Base-by-base conservation (phyloP, 208 protist species). In the Acanthamoeba triangularis region DNA sequence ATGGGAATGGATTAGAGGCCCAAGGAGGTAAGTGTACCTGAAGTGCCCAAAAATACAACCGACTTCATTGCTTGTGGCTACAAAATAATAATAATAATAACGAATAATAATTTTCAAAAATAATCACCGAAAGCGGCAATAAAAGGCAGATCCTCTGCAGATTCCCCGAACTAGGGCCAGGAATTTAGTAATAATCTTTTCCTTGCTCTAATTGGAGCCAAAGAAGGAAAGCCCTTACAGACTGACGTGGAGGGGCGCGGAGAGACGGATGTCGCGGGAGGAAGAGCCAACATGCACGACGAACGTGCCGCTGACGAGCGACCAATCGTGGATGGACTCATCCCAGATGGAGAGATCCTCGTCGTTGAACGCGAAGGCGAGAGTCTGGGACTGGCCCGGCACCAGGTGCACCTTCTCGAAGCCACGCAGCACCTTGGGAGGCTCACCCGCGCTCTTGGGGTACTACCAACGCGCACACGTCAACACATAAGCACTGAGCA, bases 391-490 rank as follows among this genome's bases (percentile, higher is more conserved):
- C 47, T 94, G 82, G 49, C 84, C 93, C 28, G 95, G 76, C 30
- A 25, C 6, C 87, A 97, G 49, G 35, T 54, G 41, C 30, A 97
- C 93, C 84, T 96, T 96, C 61, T 96, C 30, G 96, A 97, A 97
- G 54, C 96, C 94, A 35, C 91, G 72, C 28, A 87, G 74, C 56
- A 97, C 67, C 72, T 78, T 94, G 41, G 96, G 96, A 5, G 96
- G 96, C 67, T 97, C 96, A n/a, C 94, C 93, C 14, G 90, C 96
- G 41, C 25, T n/a, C 4, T 47, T 11, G 25, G 91, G 96, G 91
- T 96, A 97, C 54, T 61, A 28, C 28, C 7, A 4, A 16, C 56
- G 20, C 20, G 56, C 56, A 61, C 56, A 61, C 13, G 56, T n/a
- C n/a, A n/a, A n/a, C n/a, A n/a, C n/a, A n/a, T n/a, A n/a, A n/a